Conservation (phyloP, 306 rosid species). For the apple (Malus domestica) region ASM211411v1 NC_041793.1:44535501-44536000, state of each 20-base stretch:
- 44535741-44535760: conserved; percentile 58
- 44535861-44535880: conserved; percentile 54
- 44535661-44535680: conserved; percentile 61
- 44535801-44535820: conserved; percentile 63
- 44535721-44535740: conserved; percentile 52
- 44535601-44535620: conserved; percentile 65
- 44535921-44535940: conserved; percentile 42
- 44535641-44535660: conserved; percentile 35
- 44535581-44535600: conserved; percentile 77
- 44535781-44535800: conserved; percentile 60
- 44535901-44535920: conserved; percentile 60
- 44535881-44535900: conserved; percentile 82
- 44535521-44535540: conserved; percentile 54
- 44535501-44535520: conserved; percentile 72
- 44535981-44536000: conserved; percentile 40
- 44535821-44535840: conserved; percentile 54
- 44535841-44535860: conserved; percentile 57
- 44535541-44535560: conserved; percentile 48
- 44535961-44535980: conserved; percentile 63
- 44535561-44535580: conserved; percentile 65
- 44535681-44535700: conserved; percentile 54
- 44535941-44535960: conserved; percentile 40
- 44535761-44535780: conserved; percentile 58
- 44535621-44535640: conserved; percentile 49
- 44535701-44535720: conserved; percentile 61